Base-by-base conservation (phyloP, 2,329 filamentous ascomycete species). In the Alternaria brassicae region DNA sequence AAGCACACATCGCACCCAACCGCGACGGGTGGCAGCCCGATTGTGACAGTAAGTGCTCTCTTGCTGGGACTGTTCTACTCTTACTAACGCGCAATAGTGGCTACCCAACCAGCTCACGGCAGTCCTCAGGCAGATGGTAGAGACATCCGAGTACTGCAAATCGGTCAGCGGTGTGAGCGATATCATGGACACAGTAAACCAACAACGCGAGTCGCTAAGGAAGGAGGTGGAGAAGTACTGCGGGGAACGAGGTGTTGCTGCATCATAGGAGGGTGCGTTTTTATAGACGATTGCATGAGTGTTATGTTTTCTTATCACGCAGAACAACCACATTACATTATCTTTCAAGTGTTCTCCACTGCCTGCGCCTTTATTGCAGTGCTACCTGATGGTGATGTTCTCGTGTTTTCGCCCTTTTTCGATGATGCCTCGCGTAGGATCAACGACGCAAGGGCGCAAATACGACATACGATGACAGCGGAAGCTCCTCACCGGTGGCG, bases 181-280 rank as follows among this genome's bases (percentile, higher is more conserved):
- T 40, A 88, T 93, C 71, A 90, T 92, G 87, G 88, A 90, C 17
- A 81, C 83, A 19, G 88, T 87, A 1, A 77, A 82, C 45, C 81
- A 85, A 54, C 90, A 92, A 81, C 83, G 83, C 60, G 85, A 88
- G 53, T 89, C 84, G 57, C 77, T 93, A 71, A 81, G 81, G 60
- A 92, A 90, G 81, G 91, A 93, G 80, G 91, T 93, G 6, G 85
- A 84, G 60, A 91, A 89, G 80, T 93, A 91, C 74, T 92, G 90
- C 69, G 81, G 81, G 42, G 89, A 91, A 78, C 81, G 89, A 62
- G 79, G 75, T n/a, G 78, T 78, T 48, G 62, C 67, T 21, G 72
- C 68, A 23, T 66, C 70, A 2, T 77, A 55, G 65, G 50, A 8
- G 30, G 23, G 32, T 6, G 36, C 7, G 19, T 25, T 25, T 13